Percentiles rank a stretch among this genome's conserved stretches.
phyloP scores from a whole-genome alignment of 805 yeast genomes.

The Kodamaea jinghongensis region DNA sequence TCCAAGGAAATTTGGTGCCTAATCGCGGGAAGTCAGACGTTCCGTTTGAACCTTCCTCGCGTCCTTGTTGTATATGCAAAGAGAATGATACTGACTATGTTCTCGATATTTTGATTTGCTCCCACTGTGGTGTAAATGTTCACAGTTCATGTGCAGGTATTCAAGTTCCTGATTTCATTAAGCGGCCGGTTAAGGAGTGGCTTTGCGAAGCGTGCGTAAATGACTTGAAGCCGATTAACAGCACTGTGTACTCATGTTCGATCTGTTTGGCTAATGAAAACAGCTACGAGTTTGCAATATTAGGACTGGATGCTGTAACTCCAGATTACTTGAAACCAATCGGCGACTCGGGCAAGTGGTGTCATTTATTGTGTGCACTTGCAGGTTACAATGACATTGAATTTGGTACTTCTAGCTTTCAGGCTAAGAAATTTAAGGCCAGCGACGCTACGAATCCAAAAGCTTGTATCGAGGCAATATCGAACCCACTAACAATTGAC shows the following conservation, averaged over 20 bases:
- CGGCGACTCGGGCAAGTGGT: constrained; percentile 62
- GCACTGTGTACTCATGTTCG: constrained; percentile 59
- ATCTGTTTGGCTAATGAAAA: constrained; percentile 60
- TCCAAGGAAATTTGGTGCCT: constrained; percentile 10
- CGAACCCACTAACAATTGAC: constrained; percentile 23
- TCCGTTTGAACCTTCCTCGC: constrained; percentile 23
- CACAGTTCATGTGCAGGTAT: constrained; percentile 71
- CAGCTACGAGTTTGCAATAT: constrained; percentile 44
- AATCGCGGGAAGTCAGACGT: constrained; percentile 9
- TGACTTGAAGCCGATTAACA: constrained; percentile 56
- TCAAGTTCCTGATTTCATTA: constrained; percentile 15
- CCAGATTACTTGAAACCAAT: constrained; percentile 76
- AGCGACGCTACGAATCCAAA: constrained; percentile 29
- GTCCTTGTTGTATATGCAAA: constrained; percentile 60
- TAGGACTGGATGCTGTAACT: constrained; percentile 37
- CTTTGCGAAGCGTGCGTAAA: constrained; percentile 78
- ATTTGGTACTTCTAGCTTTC: constrained; percentile 10
- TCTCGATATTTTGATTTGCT: constrained; percentile 51
- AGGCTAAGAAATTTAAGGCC: not conserved
- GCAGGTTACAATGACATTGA: constrained; percentile 43
- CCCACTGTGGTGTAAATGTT: constrained; percentile 64
- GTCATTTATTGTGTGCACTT: constrained; percentile 70
- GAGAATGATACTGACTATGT: constrained; percentile 26
- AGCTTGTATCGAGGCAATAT: constrained; percentile 14
- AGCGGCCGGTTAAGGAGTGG: constrained; percentile 52